Evolutionary conservation across 768 basidiomycete species (phyloP).

Genomic region (Pholiota microspora): DNA sequence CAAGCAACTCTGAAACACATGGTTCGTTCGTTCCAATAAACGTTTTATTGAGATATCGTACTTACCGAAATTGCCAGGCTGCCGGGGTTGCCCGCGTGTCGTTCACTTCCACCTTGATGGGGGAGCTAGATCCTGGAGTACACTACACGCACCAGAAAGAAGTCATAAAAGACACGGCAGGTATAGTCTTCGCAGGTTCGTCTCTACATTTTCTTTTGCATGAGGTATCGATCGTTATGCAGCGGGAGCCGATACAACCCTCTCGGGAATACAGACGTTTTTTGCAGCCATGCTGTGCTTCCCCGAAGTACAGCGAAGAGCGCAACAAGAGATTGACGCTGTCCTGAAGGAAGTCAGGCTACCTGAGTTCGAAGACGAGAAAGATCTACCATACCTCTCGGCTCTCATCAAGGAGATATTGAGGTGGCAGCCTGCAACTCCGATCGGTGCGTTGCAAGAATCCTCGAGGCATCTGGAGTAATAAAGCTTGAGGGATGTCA

Average conservation of each 20-base stretch:
- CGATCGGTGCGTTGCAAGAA: constrained; percentile 22
- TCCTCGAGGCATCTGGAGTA: not conserved
- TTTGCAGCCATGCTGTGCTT: constrained; percentile 37
- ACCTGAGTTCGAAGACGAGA: constrained; percentile 35
- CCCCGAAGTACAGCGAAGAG: constrained; percentile 35
- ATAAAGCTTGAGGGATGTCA: too few relatives aligned
- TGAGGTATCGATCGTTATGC: not conserved
- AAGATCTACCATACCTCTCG: constrained; percentile 35
- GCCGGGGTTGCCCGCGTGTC: constrained; percentile 19
- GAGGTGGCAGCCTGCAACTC: constrained; percentile 29
- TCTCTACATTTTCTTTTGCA: not conserved
- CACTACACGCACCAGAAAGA: constrained; percentile 18
- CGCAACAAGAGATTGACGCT: constrained; percentile 38
- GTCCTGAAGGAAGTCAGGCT: constrained; percentile 36
- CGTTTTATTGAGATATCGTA: too few relatives aligned
- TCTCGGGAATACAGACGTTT: constrained; percentile 27
- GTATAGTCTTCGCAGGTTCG: constrained; percentile 32
- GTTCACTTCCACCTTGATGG: constrained; percentile 23
- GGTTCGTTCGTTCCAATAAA: constrained; percentile 14
- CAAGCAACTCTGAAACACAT: constrained; percentile 23
- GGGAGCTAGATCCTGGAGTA: constrained; percentile 17
- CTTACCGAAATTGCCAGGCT: constrained; percentile 11
- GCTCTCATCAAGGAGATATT: constrained; percentile 36
- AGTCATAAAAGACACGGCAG: constrained; percentile 37
- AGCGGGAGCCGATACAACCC: constrained; percentile 28